phyloP scores from a whole-genome alignment of 169 alveolate species.

The Plasmodium vivax region DNA sequence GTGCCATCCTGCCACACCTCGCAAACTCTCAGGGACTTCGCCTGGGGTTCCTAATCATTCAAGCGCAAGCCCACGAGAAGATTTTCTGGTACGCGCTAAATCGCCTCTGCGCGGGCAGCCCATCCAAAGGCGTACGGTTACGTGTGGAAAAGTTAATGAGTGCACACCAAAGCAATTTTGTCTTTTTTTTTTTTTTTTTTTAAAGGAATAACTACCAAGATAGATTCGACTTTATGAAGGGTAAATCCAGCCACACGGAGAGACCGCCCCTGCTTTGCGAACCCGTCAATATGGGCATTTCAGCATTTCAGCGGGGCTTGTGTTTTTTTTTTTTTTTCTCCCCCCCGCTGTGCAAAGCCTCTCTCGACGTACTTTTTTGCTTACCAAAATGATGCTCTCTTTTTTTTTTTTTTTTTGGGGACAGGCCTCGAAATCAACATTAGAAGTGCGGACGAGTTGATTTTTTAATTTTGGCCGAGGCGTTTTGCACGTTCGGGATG shows the following conservation, averaged over 20 bases:
- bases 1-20: not conserved
- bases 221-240: slow-evolving; percentile 52
- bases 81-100: slow-evolving; percentile 36
- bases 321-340: not conserved
- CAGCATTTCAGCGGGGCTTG: not conserved
- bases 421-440: slow-evolving; percentile 59
- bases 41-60: slow-evolving; percentile 45
- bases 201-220: slow-evolving; percentile 54
- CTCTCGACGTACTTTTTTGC: not conserved
- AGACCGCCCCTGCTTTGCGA: not conserved
- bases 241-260: not conserved
- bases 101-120: not conserved
- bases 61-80: slow-evolving; percentile 57
- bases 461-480: slow-evolving; percentile 1
- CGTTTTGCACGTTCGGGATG: not conserved
- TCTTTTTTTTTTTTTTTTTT: slow-evolving; percentile 19
- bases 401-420: not conserved
- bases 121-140: not conserved
- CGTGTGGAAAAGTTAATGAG: not conserved
- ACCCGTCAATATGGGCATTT: not conserved
- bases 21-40: slow-evolving; percentile 9
- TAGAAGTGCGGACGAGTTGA: slow-evolving; percentile 64
- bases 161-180: not conserved
- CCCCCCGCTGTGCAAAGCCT: not conserved
- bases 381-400: not conserved